phyloP scores from a whole-genome alignment of 2,329 filamentous ascomycete species.

The Neophaeococcomyces mojaviensis region DNA sequence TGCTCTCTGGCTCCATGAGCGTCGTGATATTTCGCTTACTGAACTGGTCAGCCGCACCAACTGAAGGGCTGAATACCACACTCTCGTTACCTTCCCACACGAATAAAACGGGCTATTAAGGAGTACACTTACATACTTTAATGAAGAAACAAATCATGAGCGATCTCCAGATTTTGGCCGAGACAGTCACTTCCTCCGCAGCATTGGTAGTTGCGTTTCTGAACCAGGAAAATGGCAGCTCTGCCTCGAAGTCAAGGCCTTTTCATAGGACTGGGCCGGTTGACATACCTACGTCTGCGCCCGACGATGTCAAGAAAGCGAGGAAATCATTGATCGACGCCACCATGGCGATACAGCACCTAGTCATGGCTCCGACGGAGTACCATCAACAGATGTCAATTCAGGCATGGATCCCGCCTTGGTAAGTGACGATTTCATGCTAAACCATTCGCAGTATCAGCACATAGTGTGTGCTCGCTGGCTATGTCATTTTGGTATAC shows the following conservation, averaged over 20 bases:
- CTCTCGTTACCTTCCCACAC: too few relatives aligned
- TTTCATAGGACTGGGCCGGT: not conserved
- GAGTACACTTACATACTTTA: too few relatives aligned
- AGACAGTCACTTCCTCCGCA: not conserved
- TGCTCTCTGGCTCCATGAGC: too few relatives aligned
- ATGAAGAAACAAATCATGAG: not conserved
- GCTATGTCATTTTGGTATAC: constrained; percentile 28
- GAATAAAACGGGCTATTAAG: too few relatives aligned
- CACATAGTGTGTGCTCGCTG: constrained; percentile 25
- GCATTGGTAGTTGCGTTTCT: constrained; percentile 1
- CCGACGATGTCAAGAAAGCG: constrained; percentile 4
- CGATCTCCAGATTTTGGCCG: constrained; percentile 1
- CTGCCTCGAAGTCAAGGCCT: not conserved
- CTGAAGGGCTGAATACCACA: too few relatives aligned
- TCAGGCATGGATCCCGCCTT: constrained; percentile 1
- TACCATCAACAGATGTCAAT: constrained; percentile 6
- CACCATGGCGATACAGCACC: constrained; percentile 1
- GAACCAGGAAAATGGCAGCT: not conserved
- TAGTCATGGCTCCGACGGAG: constrained; percentile 4
- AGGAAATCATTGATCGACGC: constrained; percentile 1
- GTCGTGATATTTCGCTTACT: too few relatives aligned
- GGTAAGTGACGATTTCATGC: not conserved
- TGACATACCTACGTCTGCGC: constrained; percentile 1
- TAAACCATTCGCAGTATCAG: constrained; percentile 16
- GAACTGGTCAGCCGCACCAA: too few relatives aligned